A percentile compares a stretch with the other conserved stretches of the same genome.
Conservation (phyloP, 805 yeast species). For the Lipomyces japonicus region DNA sequence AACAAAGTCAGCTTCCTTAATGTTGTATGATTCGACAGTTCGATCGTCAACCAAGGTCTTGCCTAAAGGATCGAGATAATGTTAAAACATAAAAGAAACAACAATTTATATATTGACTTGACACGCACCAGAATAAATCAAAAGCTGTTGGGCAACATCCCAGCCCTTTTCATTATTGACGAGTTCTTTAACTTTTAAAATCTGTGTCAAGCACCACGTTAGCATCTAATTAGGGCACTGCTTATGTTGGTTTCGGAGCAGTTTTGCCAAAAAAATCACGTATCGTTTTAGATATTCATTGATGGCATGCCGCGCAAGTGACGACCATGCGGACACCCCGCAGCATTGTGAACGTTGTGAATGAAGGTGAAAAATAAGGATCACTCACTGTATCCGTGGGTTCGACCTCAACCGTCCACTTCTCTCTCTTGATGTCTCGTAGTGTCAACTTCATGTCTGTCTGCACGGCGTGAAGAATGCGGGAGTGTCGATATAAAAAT, state of each 20-base stretch:
- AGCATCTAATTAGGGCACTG: too few relatives aligned
- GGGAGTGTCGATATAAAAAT: not conserved
- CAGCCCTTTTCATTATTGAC: constrained; percentile 66
- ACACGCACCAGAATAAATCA: constrained; percentile 73
- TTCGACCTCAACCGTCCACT: constrained; percentile 74
- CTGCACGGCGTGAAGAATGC: not conserved
- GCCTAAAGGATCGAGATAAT: constrained; percentile 38
- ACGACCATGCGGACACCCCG: too few relatives aligned
- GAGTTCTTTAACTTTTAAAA: constrained; percentile 64
- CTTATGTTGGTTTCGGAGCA: too few relatives aligned
- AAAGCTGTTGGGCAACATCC: constrained; percentile 71
- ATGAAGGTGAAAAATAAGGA: too few relatives aligned
- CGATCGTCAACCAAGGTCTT: constrained; percentile 84
- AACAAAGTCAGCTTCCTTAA: constrained; percentile 78
- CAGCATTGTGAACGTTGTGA: too few relatives aligned
- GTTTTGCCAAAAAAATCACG: too few relatives aligned
- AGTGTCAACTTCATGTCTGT: constrained; percentile 67
- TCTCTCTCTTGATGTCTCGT: constrained; percentile 91
- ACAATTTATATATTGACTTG: not conserved
- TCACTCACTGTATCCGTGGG: constrained; percentile 57
- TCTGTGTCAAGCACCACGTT: constrained; percentile 41
- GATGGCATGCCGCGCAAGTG: too few relatives aligned
- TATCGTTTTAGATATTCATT: too few relatives aligned
- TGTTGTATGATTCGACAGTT: constrained; percentile 63
- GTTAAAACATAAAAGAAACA: not conserved